Base-by-base conservation (phyloP, 2,329 filamentous ascomycete species). In the Penicillium hordei region DNA sequence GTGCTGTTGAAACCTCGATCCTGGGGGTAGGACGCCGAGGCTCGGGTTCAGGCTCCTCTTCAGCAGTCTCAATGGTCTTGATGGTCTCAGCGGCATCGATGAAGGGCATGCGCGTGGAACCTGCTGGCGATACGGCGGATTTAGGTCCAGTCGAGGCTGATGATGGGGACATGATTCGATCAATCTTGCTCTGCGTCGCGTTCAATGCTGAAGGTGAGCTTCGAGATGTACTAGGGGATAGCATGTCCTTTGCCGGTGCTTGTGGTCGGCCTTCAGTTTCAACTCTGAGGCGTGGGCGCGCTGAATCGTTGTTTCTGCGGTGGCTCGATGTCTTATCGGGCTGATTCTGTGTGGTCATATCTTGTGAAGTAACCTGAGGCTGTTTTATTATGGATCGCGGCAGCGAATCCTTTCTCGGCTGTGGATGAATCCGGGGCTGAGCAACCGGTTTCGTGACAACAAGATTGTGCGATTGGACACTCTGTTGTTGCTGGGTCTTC, bases 1-100 rank as follows among this genome's bases (percentile, higher is more conserved):
- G 66, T 3, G 76, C 76, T 36, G 72, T 68, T 3, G 75, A 76
- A 33, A 78, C 66, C 57, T 76, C 71, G 36, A 76, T 23, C 12
- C 12, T 33, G 8, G 55, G 55, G 6, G 48, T 48, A 7, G 34
- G 15, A 12, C 4, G 27, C 10, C 13, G 15, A 13, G 34, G 36
- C 60, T 53, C 53, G 63, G 19, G 29, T 55, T 51, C 33, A 50
- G 58, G 50, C 17, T 59, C 52, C 10, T 46, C 9, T 13, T 63
- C 52, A 19, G 65, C 50, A 27, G 46, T 31, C n/a, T 59, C 53
- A 7, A 59, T 33, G 31, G 31, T 13, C 31, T 29, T 9, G 9
- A 50, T 21, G 54, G 54, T 40, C 15, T 62, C 56, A 6, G 45
- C 58, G 8, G 62, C 58, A 25, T 61, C 60, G 13, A 45, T 39